Conservation (phyloP, 805 yeast species). For the Grigorovia jiainica region DNA sequence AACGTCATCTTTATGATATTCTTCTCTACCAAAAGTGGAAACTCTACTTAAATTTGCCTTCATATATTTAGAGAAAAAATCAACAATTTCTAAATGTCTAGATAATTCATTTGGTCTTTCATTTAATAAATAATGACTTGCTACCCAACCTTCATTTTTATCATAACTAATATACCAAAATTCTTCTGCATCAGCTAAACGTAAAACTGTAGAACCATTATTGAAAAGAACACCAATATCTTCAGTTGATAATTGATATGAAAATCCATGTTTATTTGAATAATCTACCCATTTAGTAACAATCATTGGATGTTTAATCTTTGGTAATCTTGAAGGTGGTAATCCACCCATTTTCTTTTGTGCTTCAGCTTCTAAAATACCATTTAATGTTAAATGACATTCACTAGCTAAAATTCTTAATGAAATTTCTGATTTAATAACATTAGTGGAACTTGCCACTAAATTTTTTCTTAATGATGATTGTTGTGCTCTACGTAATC, state of each 20-base stretch:
- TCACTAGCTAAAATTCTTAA: conserved; percentile 35
- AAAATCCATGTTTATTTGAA: conserved; percentile 89
- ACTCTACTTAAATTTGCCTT: conserved; percentile 77
- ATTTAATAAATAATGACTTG: conserved; percentile 36
- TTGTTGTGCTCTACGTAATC: conserved; percentile 29
- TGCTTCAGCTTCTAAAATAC: conserved; percentile 36
- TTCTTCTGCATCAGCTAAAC: conserved; percentile 52
- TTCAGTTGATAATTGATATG: conserved; percentile 84
- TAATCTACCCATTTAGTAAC: conserved; percentile 97
- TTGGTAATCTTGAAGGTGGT: conserved; percentile 25
- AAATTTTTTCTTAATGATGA: conserved; percentile 23
- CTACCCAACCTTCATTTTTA: conserved; percentile 43
- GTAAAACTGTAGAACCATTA: conserved; percentile 72
- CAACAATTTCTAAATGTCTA: conserved; percentile 75
- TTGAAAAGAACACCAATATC: conserved; percentile 86
- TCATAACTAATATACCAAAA: conserved; percentile 54
- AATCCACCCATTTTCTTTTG: conserved; percentile 34
- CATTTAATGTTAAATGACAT: conserved; percentile 37
- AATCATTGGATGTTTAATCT: conserved; percentile 47
- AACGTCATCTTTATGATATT: conserved; percentile 50
- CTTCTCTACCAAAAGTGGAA: conserved; percentile 44
- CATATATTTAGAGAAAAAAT: conserved; percentile 88
- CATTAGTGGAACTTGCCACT: conserved; percentile 29
- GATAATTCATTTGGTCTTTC: conserved; percentile 40
- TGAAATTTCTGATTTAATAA: conserved; percentile 30